Evolutionary conservation across 805 yeast genomes (phyloP).

Genomic region (Lipomyces sp.): DNA sequence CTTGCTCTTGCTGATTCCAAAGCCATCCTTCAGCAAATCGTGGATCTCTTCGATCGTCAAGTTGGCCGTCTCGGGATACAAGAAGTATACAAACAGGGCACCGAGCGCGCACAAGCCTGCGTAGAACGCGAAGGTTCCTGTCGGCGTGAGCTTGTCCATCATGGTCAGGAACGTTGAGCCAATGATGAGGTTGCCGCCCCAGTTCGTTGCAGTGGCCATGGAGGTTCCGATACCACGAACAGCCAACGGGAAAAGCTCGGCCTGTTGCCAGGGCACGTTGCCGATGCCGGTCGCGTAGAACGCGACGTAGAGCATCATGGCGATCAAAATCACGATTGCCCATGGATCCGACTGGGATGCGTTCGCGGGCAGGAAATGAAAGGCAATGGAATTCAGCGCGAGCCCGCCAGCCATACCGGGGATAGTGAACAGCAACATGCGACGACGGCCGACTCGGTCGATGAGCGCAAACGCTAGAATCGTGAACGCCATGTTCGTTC

Average conservation of each 20-base stretch:
- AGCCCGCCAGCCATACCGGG: constrained; percentile 81
- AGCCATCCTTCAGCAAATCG: constrained; percentile 73
- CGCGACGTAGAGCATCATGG: constrained; percentile 85
- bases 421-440: constrained; percentile 70
- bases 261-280: constrained; percentile 97
- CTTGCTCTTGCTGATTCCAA: constrained; percentile 69
- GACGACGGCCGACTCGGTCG: constrained; percentile 84
- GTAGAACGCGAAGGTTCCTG: constrained; percentile 89
- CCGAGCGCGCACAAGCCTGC: constrained; percentile 77
- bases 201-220: constrained; percentile 85
- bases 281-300: constrained; percentile 93
- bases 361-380: constrained; percentile 72
- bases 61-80: constrained; percentile 90
- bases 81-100: constrained; percentile 69
- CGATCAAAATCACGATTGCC: constrained; percentile 82
- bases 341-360: constrained; percentile 48
- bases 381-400: constrained; percentile 80
- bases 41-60: constrained; percentile 90
- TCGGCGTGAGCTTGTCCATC: constrained; percentile 88
- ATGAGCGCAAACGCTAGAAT: constrained; percentile 79
- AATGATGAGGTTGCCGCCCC: constrained; percentile 91
- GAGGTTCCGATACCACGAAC: constrained; percentile 92
- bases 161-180: constrained; percentile 91
- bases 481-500: constrained; percentile 89
- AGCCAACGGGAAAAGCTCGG: constrained; percentile 88